Evolutionary conservation across 2,329 filamentous ascomycete genomes (phyloP), one percentile per base, ranked within the genome.

Genomic region (Harringtonia lauricola): DNA sequence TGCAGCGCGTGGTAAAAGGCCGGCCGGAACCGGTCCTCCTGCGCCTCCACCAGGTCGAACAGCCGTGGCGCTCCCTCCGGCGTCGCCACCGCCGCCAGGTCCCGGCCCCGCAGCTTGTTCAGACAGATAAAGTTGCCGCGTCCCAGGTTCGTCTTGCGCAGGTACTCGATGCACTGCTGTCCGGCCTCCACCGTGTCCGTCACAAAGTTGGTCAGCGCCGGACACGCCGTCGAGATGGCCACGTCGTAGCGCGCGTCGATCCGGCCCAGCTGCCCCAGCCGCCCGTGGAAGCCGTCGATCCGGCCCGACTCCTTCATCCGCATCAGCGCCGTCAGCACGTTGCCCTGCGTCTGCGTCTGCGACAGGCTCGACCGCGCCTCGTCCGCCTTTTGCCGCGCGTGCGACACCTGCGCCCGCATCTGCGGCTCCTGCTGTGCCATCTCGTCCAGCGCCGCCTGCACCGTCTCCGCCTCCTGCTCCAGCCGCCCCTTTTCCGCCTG

Each of bases 101-200:
- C 86, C 42, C 86, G 79, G 28, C 75, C 71, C 21, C 87, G 79
- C 39, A 96, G 70, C 58, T 90, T 88, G 61, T 98, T 87, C 15
- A 98, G 73, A 52, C 92, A 86, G 55, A 98, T 96, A 61, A 98
- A 96, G 65, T 95, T 95, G 47, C 89, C 92, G 54, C 94, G 81
- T 13, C 92, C 92, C 4, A 98, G 79, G 53, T 95, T 95, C 55
- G 95, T 98, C 70, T 96, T 98, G 44, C 92, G 81, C 13, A 98
- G 73, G 57, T 98, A 92, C 58, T 96, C 92, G 50, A 98, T 96
- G 62, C 94, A 98, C 60, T 96, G 89, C 62, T 98, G 92, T 51
- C 89, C 92, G 46, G 88, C 86, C 55, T 96, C 92, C 14, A 96
- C 90, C 1, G 86, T 89, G 55, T 96, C 92, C 1, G 94, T 94